A percentile compares a stretch with the other conserved stretches of the same genome.
Evolutionary conservation across 2,329 filamentous ascomycete species (phyloP).

Genomic region (Aurifilum marmelostoma): DNA sequence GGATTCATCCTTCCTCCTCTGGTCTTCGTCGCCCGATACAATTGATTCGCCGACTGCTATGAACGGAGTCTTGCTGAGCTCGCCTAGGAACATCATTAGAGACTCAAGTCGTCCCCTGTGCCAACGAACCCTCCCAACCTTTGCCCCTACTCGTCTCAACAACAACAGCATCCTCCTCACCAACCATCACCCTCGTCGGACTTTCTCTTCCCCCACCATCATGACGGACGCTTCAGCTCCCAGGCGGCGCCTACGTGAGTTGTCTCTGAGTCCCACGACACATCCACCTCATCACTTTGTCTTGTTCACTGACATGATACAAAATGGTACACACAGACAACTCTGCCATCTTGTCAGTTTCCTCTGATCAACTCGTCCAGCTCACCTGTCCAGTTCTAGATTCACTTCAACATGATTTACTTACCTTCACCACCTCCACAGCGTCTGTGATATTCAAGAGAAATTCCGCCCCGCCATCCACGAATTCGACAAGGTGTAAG

Average conservation of each 20-base stretch:
- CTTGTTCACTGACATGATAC: background rate
- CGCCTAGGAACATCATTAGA: background rate
- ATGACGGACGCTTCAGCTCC: slow-evolving; percentile 24
- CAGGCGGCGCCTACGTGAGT: slow-evolving; percentile 26
- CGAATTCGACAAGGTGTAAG: slow-evolving; percentile 81
- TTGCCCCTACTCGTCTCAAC: background rate
- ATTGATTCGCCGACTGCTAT: background rate
- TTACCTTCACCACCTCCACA: slow-evolving; percentile 42
- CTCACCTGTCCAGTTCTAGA: background rate
- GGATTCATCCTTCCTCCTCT: too few relatives aligned
- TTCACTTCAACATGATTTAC: background rate
- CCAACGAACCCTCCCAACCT: background rate
- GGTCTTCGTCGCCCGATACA: background rate
- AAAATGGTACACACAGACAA: slow-evolving; percentile 42
- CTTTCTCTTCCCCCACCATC: background rate
- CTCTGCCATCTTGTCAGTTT: slow-evolving; percentile 56
- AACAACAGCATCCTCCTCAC: background rate
- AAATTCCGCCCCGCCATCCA: slow-evolving; percentile 84
- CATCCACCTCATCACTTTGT: background rate
- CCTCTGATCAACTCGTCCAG: background rate
- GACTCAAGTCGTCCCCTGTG: background rate
- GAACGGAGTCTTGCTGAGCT: background rate
- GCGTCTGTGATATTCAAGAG: slow-evolving; percentile 93
- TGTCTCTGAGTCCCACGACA: too few relatives aligned
- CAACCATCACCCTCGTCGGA: background rate